Base-by-base conservation (phyloP, 306 rosid species). In the Erythrophleum fordii region DNA sequence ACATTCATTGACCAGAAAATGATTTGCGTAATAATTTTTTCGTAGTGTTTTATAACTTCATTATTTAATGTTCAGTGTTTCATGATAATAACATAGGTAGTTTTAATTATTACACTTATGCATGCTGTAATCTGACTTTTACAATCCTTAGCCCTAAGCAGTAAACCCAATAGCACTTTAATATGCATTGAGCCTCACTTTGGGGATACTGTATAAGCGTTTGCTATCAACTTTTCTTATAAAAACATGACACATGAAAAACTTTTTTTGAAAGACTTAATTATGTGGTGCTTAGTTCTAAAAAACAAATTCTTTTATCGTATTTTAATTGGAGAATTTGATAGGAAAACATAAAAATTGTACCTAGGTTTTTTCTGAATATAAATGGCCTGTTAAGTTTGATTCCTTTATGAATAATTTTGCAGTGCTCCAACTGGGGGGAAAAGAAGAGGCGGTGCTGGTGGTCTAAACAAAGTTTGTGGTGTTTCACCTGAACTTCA, bases 401-500 rank as follows among this genome's bases (percentile, higher is more conserved):
- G 71, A 51, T 48, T 55, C 20, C 51, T 46, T 44, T 18, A 26
- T 25, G 17, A 72, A 67, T 75, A 67, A 64, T 71, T 69, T 56
- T 72, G 6, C 89, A 89, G 97, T 80, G 79, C 80, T 83, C 82
- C 89, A 11, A 73, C 87, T 31, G 89, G 91, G 69, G 84, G 80
- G 73, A 92, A 92, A 83, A 88, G 90, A 85, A 87, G 87, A 86
- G 97, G 97, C 0, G 97, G 92, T 31, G 87, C 94, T 1, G 97
- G 97, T 62, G 97, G 97, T 51, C 75, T 92, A 13, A 92, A 87
- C 85, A 92, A 90, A 87, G 94, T 92, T 28, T 92, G 97, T 75
- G 91, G 92, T 49, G 97, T 92, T 79, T 85, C 97, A 62, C 94
- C 92, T 79, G 88, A 87, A 80, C 97, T 90, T 78, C 94, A 92